Evolutionary conservation across 2,329 filamentous ascomycete species (phyloP).

Genomic region (Arachnopeziza araneosa): DNA sequence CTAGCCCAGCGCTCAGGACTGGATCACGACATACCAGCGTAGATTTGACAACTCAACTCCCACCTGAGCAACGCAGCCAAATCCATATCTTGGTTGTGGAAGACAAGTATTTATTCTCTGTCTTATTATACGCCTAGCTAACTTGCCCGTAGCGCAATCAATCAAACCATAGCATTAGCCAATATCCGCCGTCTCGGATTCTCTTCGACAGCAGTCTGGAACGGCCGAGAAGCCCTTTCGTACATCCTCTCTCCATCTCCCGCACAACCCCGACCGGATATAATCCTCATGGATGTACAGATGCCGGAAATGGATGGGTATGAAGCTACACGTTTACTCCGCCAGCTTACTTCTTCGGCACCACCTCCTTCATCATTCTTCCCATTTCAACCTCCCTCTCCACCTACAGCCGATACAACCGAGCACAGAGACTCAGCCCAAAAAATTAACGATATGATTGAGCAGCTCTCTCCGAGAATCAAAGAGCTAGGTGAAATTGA

Average conservation of each 20-base stretch:
- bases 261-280: conserved; percentile 15
- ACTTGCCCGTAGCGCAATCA: conserved; percentile 11
- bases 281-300: conserved; percentile 41
- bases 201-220: conserved; percentile 21
- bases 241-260: conserved; percentile 17
- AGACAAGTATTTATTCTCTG: conserved; percentile 11
- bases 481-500: background rate
- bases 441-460: background rate
- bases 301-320: conserved; percentile 51
- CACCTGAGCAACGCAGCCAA: conserved; percentile 12
- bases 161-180: conserved; percentile 22
- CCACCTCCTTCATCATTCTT: background rate
- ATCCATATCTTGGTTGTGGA: conserved; percentile 22
- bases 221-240: conserved; percentile 23
- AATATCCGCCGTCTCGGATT: conserved; percentile 24
- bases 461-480: background rate
- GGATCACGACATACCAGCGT: background rate
- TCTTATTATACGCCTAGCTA: background rate
- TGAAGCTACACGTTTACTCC: conserved; percentile 41
- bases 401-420: background rate
- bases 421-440: background rate
- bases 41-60: background rate
- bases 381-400: background rate
- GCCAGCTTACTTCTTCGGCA: conserved; percentile 14
- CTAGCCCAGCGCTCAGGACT: conserved; percentile 1